Conservation (phyloP, 2,329 filamentous ascomycete genomes). For the Periconia sp. region DNA sequence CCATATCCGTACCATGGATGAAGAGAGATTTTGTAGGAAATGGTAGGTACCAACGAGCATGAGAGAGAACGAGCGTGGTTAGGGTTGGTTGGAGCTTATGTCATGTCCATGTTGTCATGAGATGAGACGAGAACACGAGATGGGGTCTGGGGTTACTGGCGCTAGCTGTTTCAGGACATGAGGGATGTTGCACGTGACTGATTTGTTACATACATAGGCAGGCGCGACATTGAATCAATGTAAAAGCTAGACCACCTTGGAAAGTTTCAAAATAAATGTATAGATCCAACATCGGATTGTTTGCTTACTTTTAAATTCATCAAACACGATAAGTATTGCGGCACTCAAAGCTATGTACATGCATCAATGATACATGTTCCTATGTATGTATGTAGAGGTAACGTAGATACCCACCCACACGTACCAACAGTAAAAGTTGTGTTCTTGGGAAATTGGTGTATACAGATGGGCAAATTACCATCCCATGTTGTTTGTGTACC, state of each 20-base stretch:
- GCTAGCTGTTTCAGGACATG: not conserved
- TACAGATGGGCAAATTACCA: no score
- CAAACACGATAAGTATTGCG: no score
- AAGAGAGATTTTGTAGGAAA: not conserved
- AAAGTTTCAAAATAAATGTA: no score
- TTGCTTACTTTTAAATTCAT: no score
- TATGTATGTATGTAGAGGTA: not conserved
- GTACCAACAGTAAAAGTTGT: no score
- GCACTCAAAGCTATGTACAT: no score
- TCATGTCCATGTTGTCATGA: not conserved
- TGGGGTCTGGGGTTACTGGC: conserved; percentile 16
- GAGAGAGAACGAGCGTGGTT: not conserved
- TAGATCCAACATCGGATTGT: no score
- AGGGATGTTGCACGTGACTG: not conserved
- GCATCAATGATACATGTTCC: not conserved
- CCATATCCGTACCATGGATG: conserved; percentile 15
- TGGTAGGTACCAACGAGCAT: conserved; percentile 1
- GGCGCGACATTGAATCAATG: no score
- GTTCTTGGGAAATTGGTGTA: no score
- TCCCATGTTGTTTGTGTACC: not conserved
- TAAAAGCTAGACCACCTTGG: no score
- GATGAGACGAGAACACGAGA: not conserved
- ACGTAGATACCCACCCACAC: no score
- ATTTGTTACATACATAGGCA: no score
- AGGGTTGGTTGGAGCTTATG: not conserved